These are phyloP conservation scores for Sporothrix sp. DNA, from an alignment of 2,329 filamentous ascomycete genomes.

Conservation along the genomic window DNA sequence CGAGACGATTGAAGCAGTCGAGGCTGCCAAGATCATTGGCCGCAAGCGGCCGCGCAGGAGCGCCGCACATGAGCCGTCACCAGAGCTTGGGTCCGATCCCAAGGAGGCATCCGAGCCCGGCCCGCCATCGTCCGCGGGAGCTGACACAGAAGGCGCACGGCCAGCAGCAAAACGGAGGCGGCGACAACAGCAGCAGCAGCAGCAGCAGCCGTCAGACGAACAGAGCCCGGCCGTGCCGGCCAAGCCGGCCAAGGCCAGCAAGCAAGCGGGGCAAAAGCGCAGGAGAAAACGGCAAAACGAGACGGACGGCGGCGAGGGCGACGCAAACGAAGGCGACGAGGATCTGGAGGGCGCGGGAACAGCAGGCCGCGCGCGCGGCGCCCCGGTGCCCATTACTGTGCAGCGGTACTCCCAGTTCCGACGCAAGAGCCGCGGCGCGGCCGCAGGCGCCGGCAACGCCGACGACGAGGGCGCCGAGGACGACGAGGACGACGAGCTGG, in stretches of 20 bases:
- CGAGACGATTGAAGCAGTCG: conserved; percentile 34
- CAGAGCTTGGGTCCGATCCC: conserved; percentile 31
- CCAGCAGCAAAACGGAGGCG: conserved; percentile 30
- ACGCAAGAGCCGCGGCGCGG: background rate
- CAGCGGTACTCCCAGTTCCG: conserved; percentile 46
- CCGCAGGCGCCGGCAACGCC: conserved; percentile 8
- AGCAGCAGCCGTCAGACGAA: conserved; percentile 13
- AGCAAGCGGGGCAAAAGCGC: conserved; percentile 22
- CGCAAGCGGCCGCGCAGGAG: conserved; percentile 35
- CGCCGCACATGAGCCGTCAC: conserved; percentile 27
- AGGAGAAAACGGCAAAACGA: conserved; percentile 18
- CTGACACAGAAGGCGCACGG: conserved; percentile 18
- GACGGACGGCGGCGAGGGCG: conserved; percentile 20
- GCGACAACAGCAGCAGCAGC: conserved; percentile 21
- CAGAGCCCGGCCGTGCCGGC: conserved; percentile 32
- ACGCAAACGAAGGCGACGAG: conserved; percentile 11
- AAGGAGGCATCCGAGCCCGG: conserved; percentile 23
- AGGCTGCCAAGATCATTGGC: conserved; percentile 34
- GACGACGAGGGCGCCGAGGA: background rate
- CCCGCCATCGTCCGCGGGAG: conserved; percentile 22
- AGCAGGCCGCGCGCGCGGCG: conserved; percentile 6
- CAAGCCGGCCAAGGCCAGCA: conserved; percentile 29
- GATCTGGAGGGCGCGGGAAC: conserved; percentile 21
- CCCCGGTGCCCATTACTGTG: conserved; percentile 44
- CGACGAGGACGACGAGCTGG: conserved; percentile 27